A percentile compares a stretch with the other conserved stretches of the same genome.
Conservation (phyloP, 1,139 yeast genomes). For the Taiozyma sp. region DNA sequence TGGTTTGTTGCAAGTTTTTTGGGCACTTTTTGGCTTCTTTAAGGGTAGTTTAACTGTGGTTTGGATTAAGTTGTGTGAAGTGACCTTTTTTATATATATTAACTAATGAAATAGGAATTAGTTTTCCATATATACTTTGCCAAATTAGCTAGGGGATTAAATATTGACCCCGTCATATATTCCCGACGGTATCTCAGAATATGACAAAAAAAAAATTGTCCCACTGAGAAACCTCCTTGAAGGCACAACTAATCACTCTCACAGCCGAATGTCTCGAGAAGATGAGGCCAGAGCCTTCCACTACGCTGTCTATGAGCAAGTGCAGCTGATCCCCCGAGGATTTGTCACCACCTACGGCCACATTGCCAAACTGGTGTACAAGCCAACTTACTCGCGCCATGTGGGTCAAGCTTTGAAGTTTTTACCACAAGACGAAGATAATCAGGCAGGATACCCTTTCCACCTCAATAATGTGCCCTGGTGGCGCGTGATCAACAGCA, state of each 20-base stretch:
- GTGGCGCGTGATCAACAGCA: constrained; percentile 71
- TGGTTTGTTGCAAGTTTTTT: no score
- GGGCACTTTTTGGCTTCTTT: no score
- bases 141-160: no score
- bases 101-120: no score
- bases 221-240: no score
- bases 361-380: constrained; percentile 56
- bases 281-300: constrained; percentile 54
- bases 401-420: constrained; percentile 70
- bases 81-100: no score
- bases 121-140: no score
- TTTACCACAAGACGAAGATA: constrained; percentile 26
- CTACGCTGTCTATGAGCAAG: constrained; percentile 53
- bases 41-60: no score
- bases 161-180: no score
- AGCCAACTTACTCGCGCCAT: constrained; percentile 66
- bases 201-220: no score
- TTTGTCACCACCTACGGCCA: constrained; percentile 68
- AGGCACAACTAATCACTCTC: neutral
- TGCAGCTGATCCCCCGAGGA: constrained; percentile 57
- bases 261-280: constrained; percentile 25
- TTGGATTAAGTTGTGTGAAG: no score
- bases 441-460: constrained; percentile 16
- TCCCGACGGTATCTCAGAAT: no score
- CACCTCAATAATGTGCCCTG: constrained; percentile 52